These are phyloP conservation scores for Anthracocystis panici-leucophaei DNA, from an alignment of 1,284 basidiomycete species.

Conservation along the genomic window DNA sequence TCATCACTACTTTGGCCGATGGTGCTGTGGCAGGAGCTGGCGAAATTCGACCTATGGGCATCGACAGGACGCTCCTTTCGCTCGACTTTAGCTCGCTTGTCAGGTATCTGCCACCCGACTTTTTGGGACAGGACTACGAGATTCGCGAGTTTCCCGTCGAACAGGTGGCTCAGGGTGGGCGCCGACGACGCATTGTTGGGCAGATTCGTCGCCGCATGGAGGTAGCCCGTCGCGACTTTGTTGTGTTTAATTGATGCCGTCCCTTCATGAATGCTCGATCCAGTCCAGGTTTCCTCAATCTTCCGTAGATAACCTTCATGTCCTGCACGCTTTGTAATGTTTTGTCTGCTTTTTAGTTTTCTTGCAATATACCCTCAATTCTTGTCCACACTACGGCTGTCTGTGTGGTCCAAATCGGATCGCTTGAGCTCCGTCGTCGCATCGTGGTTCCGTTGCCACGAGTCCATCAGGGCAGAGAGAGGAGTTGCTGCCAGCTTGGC, in stretches of 20 bases:
- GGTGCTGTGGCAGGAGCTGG: slow-evolving; percentile 35
- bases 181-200: slow-evolving; percentile 58
- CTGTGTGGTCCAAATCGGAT: neutral
- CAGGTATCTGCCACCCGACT: slow-evolving; percentile 57
- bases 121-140: slow-evolving; percentile 62
- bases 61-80: slow-evolving; percentile 49
- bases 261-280: neutral
- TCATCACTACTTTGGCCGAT: slow-evolving; percentile 38
- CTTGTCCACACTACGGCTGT: neutral
- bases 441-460: neutral
- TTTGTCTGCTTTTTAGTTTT: neutral
- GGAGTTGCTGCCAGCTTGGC: neutral
- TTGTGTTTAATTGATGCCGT: slow-evolving; percentile 49
- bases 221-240: slow-evolving; percentile 63
- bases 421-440: neutral
- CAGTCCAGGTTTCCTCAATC: neutral
- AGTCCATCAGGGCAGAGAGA: neutral
- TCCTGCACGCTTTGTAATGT: slow-evolving; percentile 2
- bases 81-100: slow-evolving; percentile 59
- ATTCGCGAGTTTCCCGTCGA: slow-evolving; percentile 66
- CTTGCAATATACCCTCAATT: slow-evolving; percentile 8
- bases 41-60: slow-evolving; percentile 17
- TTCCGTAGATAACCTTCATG: slow-evolving; percentile 1
- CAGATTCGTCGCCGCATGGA: slow-evolving; percentile 64
- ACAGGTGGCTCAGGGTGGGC: slow-evolving; percentile 52